Evolutionary conservation across 1,284 basidiomycete species (phyloP).

Genomic region (Sphaerobolus stellatus): DNA sequence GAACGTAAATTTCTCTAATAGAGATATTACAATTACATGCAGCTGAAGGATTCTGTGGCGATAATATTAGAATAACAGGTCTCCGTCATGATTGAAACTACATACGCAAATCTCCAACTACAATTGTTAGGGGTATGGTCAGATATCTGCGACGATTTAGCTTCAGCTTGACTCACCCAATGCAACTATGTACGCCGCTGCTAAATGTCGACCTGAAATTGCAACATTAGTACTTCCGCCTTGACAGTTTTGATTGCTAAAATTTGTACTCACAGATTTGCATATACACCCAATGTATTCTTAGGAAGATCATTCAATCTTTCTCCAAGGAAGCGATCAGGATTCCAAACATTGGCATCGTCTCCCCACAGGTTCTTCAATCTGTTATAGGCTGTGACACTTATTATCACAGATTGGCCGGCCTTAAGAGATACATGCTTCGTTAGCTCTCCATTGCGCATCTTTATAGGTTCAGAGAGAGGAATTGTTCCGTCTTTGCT

Average conservation of each 20-base stretch:
- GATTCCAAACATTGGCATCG: constrained; percentile 52
- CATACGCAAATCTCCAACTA: constrained; percentile 53
- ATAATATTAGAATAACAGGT: too few relatives aligned
- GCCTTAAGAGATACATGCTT: constrained; percentile 36
- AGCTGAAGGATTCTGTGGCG: constrained; percentile 49
- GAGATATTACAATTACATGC: constrained; percentile 49
- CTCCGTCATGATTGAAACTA: neutral
- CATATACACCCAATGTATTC: constrained; percentile 49
- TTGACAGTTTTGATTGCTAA: neutral
- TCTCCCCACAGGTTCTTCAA: constrained; percentile 51
- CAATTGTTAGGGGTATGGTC: neutral
- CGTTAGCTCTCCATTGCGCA: constrained; percentile 35
- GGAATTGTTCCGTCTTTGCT: constrained; percentile 53
- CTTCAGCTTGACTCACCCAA: constrained; percentile 3
- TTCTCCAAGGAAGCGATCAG: constrained; percentile 52
- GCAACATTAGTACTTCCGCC: too few relatives aligned
- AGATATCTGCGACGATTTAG: neutral
- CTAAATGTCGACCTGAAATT: constrained; percentile 42
- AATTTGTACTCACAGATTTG: constrained; percentile 41
- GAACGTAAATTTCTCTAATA: constrained; percentile 51
- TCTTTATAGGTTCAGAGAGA: constrained; percentile 41
- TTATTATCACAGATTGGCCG: constrained; percentile 36
- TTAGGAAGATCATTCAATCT: constrained; percentile 39
- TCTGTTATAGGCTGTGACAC: constrained; percentile 43
- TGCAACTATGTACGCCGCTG: constrained; percentile 45